phyloP scores from a whole-genome alignment of 129 eudicot genomes.

The Helichrysum umbraculigerum region DNA sequence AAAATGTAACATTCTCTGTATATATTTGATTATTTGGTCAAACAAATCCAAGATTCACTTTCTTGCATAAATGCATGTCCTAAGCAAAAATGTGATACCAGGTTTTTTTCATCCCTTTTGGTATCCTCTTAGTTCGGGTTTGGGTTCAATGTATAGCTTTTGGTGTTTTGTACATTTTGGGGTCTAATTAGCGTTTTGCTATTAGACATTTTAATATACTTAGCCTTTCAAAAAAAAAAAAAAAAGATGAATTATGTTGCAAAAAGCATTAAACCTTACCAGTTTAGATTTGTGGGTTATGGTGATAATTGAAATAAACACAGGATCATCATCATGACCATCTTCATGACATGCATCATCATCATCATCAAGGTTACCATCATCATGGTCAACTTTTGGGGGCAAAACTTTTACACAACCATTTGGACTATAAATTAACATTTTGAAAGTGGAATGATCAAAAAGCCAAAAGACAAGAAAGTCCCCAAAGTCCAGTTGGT shows the following conservation, averaged over 20 bases:
- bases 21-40: too few species aligned
- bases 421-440: slow-evolving; percentile 15
- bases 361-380: background rate
- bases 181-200: too few species aligned
- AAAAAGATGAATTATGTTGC: background rate
- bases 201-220: too few species aligned
- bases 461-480: slow-evolving; percentile 15
- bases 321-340: background rate
- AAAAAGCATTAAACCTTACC: slow-evolving; percentile 7
- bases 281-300: background rate
- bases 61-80: too few species aligned
- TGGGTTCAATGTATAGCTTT: too few species aligned
- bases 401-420: slow-evolving; percentile 19
- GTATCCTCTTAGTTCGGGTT: too few species aligned
- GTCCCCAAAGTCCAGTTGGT: slow-evolving; percentile 18
- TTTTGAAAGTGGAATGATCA: slow-evolving; percentile 21
- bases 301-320: background rate
- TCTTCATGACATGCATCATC: background rate
- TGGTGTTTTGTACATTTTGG: too few species aligned
- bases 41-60: too few species aligned
- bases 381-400: background rate
- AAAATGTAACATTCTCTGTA: too few species aligned
- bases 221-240: too few species aligned
- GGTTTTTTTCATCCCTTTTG: too few species aligned
- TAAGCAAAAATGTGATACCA: too few species aligned